These are phyloP conservation scores for Botrytis paeoniae DNA, from an alignment of 2,329 filamentous ascomycete genomes.

Conservation along the genomic window DNA sequence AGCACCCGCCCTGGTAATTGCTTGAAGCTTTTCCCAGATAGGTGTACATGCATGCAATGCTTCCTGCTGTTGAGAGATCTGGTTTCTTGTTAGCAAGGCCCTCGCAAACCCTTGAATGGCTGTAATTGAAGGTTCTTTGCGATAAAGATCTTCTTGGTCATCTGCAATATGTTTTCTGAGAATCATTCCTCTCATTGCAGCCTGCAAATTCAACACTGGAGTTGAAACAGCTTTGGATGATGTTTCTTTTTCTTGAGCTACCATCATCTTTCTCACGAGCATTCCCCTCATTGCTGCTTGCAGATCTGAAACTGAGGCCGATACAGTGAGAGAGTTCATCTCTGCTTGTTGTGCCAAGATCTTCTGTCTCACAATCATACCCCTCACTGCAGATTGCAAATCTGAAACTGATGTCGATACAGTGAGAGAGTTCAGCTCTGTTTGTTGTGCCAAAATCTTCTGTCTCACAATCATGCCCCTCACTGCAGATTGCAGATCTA, in stretches of 20 bases:
- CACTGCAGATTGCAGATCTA: constrained; percentile 43
- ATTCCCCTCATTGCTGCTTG: constrained; percentile 13
- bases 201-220: constrained; percentile 50
- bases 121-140: constrained; percentile 49
- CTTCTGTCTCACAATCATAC: constrained; percentile 48
- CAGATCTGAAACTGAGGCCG: constrained; percentile 53
- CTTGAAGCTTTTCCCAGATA: constrained; percentile 49
- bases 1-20: constrained; percentile 44
- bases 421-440: constrained; percentile 27
- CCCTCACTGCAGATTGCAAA: constrained; percentile 39
- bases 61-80: constrained; percentile 50
- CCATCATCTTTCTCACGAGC: constrained; percentile 1
- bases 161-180: constrained; percentile 53
- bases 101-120: constrained; percentile 62
- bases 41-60: constrained; percentile 50
- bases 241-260: constrained; percentile 5
- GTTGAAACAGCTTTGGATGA: constrained; percentile 42
- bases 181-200: constrained; percentile 39
- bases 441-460: neutral
- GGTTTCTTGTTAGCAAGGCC: constrained; percentile 57
- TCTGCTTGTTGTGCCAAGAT: neutral
- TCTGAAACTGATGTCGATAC: constrained; percentile 51
- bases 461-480: constrained; percentile 48
- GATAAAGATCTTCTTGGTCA: constrained; percentile 52
- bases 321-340: constrained; percentile 38